These are phyloP conservation scores for Paramarasmius palmivorus DNA, from an alignment of 1,284 basidiomycete genomes.

Conservation along the genomic window DNA sequence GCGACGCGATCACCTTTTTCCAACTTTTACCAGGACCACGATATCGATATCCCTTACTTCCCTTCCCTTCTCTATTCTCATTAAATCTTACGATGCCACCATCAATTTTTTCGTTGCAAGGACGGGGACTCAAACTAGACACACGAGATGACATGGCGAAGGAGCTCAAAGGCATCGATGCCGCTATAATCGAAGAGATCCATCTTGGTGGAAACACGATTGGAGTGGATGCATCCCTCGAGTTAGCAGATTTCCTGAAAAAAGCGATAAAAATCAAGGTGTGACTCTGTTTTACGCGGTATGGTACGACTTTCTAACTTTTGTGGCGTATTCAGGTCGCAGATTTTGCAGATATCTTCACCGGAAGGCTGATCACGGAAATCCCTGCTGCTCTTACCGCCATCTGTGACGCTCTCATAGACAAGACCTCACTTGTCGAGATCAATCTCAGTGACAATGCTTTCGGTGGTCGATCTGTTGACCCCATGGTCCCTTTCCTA, in stretches of 20 bases:
- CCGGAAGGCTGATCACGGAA: conserved; percentile 92
- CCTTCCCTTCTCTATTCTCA: conserved; percentile 3
- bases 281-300: conserved; percentile 19
- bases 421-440: conserved; percentile 81
- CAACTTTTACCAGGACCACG: background rate
- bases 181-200: conserved; percentile 79
- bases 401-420: conserved; percentile 85
- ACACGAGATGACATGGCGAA: conserved; percentile 80
- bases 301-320: conserved; percentile 2
- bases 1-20: background rate
- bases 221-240: conserved; percentile 88
- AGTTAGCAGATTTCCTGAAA: conserved; percentile 80
- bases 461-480: conserved; percentile 93
- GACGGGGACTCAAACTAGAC: conserved; percentile 83
- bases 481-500: conserved; percentile 92
- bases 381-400: conserved; percentile 90
- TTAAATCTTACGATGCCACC: conserved; percentile 4
- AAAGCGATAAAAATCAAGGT: conserved; percentile 78
- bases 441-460: conserved; percentile 96
- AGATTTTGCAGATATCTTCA: conserved; percentile 98
- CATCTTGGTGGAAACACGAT: conserved; percentile 97
- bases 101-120: conserved; percentile 35
- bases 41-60: background rate
- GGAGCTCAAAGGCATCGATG: conserved; percentile 69
- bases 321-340: conserved; percentile 65